Base-by-base conservation (phyloP, 352 stramenopile genomes). In the Globisporangium recalcitrans region DNA sequence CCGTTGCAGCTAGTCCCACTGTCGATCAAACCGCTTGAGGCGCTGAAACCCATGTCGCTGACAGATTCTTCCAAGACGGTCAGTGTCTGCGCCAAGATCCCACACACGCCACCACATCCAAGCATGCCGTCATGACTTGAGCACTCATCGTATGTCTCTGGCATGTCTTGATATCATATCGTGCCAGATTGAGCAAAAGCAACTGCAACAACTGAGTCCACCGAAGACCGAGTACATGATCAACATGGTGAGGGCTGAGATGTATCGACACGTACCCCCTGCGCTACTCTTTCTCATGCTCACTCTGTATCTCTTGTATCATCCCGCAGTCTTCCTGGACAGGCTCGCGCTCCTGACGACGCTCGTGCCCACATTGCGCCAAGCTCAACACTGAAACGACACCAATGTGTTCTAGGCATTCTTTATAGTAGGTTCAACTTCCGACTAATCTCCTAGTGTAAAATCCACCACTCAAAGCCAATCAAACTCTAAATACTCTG, bases 291-390 rank as follows among this genome's bases (percentile, higher is more conserved):
- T 27, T 11, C 26, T 61, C 9, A 26, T 52, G 8, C 24, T 60
- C 14, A 36, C 16, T 16, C 29, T 42, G 22, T 22, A 9, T 49
- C 13, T 11, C 38, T 46, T 46, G 0, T 21, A n/a, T 11, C 16
- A 46, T 11, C 19, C n/a, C 42, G 8, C 38, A 81, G 77, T 31
- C 71, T 1, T 78, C 75, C 4, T 87, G 77, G 77, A 82, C 64
- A 21, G 76, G 76, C 10, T 68, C 67, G 4, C 73, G 74, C 21
- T 67, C 4, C 16, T 74, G 16, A 42, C 21, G 16, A 31, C 55
- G 10, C 19, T 77, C 26, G 46, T 68, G 10, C 64, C 73, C 4
- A 47, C 64, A 16, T 46, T 78, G 14, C 48, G 57, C 29, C 54
- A 60, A 49, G 34, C 51, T 47, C 53, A 60, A 21, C 26, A 60